Percentiles rank a stretch among this genome's conserved stretches.
Conservation (phyloP, 345 rosid species). For the Sonneratia alba region DNA sequence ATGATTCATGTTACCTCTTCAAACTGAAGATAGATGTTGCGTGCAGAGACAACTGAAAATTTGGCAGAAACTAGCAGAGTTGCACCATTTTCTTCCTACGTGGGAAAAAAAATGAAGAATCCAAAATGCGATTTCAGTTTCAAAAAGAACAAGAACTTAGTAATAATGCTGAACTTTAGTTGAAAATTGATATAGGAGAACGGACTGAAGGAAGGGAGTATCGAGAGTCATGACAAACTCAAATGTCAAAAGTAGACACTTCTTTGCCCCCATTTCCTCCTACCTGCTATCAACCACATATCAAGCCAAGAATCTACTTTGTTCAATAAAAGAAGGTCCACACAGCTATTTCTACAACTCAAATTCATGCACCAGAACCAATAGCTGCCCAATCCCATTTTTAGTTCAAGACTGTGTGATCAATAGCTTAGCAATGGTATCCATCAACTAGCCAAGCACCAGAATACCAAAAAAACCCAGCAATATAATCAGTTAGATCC, state of each 20-base stretch:
- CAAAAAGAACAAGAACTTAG: no score
- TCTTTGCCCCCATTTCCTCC: neutral
- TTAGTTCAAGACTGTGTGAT: neutral
- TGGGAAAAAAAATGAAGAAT: slow-evolving; percentile 7
- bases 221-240: neutral
- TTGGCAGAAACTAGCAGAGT: slow-evolving; percentile 86
- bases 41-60: slow-evolving; percentile 55
- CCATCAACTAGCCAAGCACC: neutral
- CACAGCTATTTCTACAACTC: neutral
- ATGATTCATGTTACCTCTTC: slow-evolving; percentile 57
- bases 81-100: slow-evolving; percentile 81
- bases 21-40: slow-evolving; percentile 77
- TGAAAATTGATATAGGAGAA: neutral
- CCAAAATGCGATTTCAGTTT: neutral
- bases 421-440: neutral
- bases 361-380: neutral
- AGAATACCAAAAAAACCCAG: no score
- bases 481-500: no score
- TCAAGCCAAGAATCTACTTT: neutral
- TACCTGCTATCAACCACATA: neutral
- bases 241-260: neutral
- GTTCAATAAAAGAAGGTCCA: neutral
- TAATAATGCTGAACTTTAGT: neutral
- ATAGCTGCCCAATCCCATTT: neutral
- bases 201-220: neutral